These are phyloP conservation scores for Coemansia sp. DNA, from an alignment of 192 early-diverging fungal genomes.

Conservation along the genomic window DNA sequence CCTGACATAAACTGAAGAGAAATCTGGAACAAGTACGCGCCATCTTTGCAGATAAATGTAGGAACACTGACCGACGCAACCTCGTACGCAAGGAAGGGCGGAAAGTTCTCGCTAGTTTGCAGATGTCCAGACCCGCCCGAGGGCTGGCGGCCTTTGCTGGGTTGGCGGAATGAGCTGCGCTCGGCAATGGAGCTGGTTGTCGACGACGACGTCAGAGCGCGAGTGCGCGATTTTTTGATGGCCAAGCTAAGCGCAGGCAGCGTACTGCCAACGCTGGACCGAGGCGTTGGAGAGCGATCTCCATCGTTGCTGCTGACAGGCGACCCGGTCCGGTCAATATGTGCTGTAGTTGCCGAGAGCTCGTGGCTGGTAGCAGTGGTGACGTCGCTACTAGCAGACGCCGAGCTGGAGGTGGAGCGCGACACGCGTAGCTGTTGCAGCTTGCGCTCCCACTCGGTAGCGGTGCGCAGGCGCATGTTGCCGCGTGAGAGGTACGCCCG, in stretches of 20 bases:
- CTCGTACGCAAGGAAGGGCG: constrained; percentile 28
- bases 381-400: constrained; percentile 22
- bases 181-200: constrained; percentile 50
- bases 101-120: constrained; percentile 43
- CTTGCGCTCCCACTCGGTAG: constrained; percentile 58
- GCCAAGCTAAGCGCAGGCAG: constrained; percentile 8
- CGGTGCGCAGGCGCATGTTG: constrained; percentile 42
- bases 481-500: constrained; percentile 53
- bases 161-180: constrained; percentile 46
- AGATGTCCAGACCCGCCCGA: constrained; percentile 43
- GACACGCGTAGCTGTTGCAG: constrained; percentile 52
- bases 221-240: constrained; percentile 21
- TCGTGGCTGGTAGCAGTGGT: background rate
- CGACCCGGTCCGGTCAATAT: constrained; percentile 9
- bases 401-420: constrained; percentile 37
- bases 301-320: constrained; percentile 27
- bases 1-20: constrained; percentile 55
- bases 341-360: background rate
- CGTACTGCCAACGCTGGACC: constrained; percentile 20
- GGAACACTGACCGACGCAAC: constrained; percentile 60
- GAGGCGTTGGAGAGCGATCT: constrained; percentile 32
- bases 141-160: constrained; percentile 47
- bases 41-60: constrained; percentile 65
- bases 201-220: constrained; percentile 46
- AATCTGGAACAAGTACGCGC: constrained; percentile 70